These are phyloP conservation scores for Bipolaris zeicola DNA, from an alignment of 2,329 filamentous ascomycete genomes.

Conservation along the genomic window DNA sequence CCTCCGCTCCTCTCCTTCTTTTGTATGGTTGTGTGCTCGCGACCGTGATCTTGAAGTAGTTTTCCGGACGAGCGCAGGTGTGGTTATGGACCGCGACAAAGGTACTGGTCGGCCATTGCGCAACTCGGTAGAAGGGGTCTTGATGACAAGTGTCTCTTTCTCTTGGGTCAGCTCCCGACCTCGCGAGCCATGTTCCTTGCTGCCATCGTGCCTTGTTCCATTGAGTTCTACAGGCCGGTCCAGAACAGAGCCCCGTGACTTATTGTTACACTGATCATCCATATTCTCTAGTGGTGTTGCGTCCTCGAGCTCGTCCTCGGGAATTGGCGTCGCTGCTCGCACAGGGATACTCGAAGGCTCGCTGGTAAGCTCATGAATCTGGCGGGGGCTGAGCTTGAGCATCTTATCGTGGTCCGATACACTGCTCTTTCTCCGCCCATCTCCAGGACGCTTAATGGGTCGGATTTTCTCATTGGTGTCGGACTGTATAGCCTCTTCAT, in stretches of 20 bases:
- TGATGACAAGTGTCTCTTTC: conserved; percentile 41
- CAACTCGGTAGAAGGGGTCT: conserved; percentile 31
- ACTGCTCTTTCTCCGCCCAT: conserved; percentile 43
- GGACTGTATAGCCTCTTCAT: conserved; percentile 41
- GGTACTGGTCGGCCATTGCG: conserved; percentile 39
- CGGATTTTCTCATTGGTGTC: conserved; percentile 41
- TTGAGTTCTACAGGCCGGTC: conserved; percentile 27
- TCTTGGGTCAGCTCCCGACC: conserved; percentile 25
- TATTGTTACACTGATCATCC: conserved; percentile 22
- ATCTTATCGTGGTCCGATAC: conserved; percentile 49
- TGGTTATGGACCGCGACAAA: conserved; percentile 43
- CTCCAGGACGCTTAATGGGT: conserved; percentile 45
- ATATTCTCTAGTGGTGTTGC: conserved; percentile 23
- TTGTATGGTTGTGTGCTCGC: conserved; percentile 21
- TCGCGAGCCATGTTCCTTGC: conserved; percentile 4
- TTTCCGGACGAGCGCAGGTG: conserved; percentile 46
- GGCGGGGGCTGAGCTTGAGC: conserved; percentile 59
- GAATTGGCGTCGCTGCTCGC: conserved; percentile 49
- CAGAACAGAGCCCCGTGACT: conserved; percentile 28
- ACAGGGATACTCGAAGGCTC: conserved; percentile 61
- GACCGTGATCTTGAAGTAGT: conserved; percentile 42
- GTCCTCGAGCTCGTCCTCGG: conserved; percentile 41
- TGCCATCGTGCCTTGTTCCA: conserved; percentile 5
- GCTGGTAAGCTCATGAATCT: conserved; percentile 61
- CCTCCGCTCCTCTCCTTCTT: conserved; percentile 31